Percentiles rank a stretch among this genome's conserved stretches.
Conservation (phyloP, 306 rosid genomes). For the Ceratonia siliqua region DNA sequence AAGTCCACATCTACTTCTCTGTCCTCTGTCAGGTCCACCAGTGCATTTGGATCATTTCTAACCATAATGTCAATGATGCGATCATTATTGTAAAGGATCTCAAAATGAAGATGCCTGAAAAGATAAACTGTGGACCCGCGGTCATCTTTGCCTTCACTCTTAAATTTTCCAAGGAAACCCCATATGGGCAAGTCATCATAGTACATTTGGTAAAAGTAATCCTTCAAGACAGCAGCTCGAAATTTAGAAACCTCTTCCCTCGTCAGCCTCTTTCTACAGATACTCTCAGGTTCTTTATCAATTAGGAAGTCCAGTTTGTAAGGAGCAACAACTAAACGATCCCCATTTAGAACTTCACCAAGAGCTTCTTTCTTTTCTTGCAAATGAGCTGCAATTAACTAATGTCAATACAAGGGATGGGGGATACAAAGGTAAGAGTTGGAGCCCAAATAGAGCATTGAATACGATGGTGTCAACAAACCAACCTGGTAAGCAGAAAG, state of each 20-base stretch:
- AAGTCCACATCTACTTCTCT: conserved; percentile 48
- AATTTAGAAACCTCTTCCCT: conserved; percentile 44
- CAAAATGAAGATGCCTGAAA: conserved; percentile 42
- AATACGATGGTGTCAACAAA: not conserved
- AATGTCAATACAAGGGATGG: not conserved
- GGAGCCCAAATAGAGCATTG: not conserved
- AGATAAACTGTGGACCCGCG: conserved; percentile 35
- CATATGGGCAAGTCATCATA: conserved; percentile 60
- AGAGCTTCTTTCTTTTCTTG: conserved; percentile 58
- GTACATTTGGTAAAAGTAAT: conserved; percentile 54
- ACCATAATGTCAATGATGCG: conserved; percentile 45
- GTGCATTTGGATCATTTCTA: conserved; percentile 39
- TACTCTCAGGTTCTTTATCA: conserved; percentile 39
- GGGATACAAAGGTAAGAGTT: not conserved
- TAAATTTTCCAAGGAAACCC: conserved; percentile 56
- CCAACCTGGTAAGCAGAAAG: conserved; percentile 57
- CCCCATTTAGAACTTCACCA: conserved; percentile 59
- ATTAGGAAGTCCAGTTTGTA: conserved; percentile 42
- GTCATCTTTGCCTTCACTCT: conserved; percentile 43
- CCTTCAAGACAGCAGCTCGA: conserved; percentile 49
- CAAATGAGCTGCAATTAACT: conserved; percentile 42
- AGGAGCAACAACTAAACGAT: conserved; percentile 52
- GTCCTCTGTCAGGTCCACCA: conserved; percentile 43
- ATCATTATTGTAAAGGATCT: conserved; percentile 49
- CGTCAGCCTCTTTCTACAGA: conserved; percentile 43